A percentile compares a stretch with the other conserved stretches of the same genome.
phyloP scores from a whole-genome alignment of 2,329 filamentous ascomycete species.

The Paradendryphiella salina region DNA sequence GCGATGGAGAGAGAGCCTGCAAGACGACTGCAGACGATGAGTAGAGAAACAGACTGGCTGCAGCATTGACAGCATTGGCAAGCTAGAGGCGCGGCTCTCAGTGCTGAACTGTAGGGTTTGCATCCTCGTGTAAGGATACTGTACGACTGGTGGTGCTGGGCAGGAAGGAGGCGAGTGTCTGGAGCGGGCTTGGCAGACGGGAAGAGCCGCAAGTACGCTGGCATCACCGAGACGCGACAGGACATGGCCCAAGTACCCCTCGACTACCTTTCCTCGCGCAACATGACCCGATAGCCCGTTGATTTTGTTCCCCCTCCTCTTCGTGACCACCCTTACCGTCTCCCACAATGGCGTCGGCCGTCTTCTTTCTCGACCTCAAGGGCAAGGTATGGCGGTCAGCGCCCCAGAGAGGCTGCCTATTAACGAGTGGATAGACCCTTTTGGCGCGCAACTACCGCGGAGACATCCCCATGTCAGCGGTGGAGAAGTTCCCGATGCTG shows the following conservation, averaged over 20 bases:
- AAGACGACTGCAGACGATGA: no score
- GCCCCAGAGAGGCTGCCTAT: slow-evolving; percentile 30
- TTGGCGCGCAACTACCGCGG: slow-evolving; percentile 97
- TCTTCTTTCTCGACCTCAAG: slow-evolving; percentile 99
- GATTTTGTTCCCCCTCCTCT: not conserved
- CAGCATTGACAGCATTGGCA: no score
- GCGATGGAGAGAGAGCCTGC: no score
- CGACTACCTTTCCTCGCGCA: slow-evolving; percentile 9
- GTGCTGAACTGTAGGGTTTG: not conserved
- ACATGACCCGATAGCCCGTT: slow-evolving; percentile 15
- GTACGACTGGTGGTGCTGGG: no score
- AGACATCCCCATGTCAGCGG: slow-evolving; percentile 98
- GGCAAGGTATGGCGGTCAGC: slow-evolving; percentile 74
- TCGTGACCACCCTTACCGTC: not conserved
- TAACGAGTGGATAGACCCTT: slow-evolving; percentile 70
- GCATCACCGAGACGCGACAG: slow-evolving; percentile 16
- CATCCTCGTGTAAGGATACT: not conserved
- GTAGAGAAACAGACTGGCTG: no score
- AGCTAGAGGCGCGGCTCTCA: no score
- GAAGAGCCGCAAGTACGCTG: slow-evolving; percentile 16
- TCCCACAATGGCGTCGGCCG: slow-evolving; percentile 81
- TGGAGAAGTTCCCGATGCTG: slow-evolving; percentile 95
- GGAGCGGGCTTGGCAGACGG: slow-evolving; percentile 9
- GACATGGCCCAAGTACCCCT: slow-evolving; percentile 10
- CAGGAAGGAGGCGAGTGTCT: not conserved